These are phyloP conservation scores for Stagonosporopsis vannaccii DNA, from an alignment of 2,329 filamentous ascomycete species.

Conservation along the genomic window DNA sequence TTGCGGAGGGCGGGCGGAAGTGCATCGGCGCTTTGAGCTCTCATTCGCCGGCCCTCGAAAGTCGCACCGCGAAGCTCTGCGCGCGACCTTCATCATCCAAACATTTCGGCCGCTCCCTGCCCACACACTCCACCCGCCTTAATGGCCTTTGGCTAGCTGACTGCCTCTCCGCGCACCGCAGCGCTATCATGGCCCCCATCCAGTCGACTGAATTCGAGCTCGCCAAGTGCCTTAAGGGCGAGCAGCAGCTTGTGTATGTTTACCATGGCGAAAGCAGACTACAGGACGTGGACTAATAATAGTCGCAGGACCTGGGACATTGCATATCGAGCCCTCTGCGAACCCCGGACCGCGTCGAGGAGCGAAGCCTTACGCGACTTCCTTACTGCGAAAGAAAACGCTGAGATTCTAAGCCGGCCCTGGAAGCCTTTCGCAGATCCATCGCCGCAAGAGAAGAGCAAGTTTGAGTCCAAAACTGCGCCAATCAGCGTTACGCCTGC, in stretches of 20 bases:
- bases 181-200: constrained; percentile 49
- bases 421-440: constrained; percentile 71
- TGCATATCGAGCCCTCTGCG: constrained; percentile 62
- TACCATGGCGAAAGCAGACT: constrained; percentile 12
- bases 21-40: constrained; percentile 4
- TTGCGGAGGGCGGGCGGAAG: constrained; percentile 14
- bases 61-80: constrained; percentile 26
- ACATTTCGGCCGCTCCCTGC: constrained; percentile 27
- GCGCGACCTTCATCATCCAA: constrained; percentile 29
- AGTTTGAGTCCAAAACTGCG: constrained; percentile 84
- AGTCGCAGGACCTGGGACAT: constrained; percentile 67
- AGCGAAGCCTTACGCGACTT: constrained; percentile 66
- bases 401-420: constrained; percentile 72
- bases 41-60: constrained; percentile 13
- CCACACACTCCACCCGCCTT: constrained; percentile 26
- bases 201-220: constrained; percentile 69
- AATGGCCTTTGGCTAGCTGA: constrained; percentile 46
- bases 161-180: constrained; percentile 39
- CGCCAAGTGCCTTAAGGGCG: constrained; percentile 82
- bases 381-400: constrained; percentile 72
- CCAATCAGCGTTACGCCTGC: constrained; percentile 82
- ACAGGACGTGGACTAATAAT: constrained; percentile 43
- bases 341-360: constrained; percentile 54
- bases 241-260: constrained; percentile 79
- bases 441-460: constrained; percentile 69